phyloP scores from a whole-genome alignment of 2,329 filamentous ascomycete species.

The Botrytis deweyae region DNA sequence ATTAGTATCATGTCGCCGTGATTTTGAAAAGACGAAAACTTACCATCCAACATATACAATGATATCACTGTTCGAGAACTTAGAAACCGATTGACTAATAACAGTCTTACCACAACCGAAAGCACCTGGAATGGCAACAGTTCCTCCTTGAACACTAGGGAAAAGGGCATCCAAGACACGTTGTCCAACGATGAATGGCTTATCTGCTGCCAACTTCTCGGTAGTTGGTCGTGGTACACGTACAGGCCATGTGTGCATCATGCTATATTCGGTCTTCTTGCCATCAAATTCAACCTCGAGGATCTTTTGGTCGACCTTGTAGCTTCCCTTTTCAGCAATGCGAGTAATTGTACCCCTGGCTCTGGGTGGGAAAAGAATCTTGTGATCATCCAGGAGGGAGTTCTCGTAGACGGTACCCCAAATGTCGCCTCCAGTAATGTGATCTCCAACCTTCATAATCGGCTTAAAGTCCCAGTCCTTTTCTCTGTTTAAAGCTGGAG shows the following conservation, averaged over 20 bases:
- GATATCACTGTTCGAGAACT: constrained; percentile 99
- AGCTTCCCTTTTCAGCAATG: constrained; percentile 85
- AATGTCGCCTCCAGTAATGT: constrained; percentile 93
- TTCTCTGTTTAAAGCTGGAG: constrained; percentile 82
- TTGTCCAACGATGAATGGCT: constrained; percentile 94
- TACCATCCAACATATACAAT: constrained; percentile 88
- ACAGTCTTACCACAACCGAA: constrained; percentile 99
- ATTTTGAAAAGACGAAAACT: neutral
- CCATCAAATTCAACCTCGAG: constrained; percentile 97
- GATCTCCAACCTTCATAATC: constrained; percentile 88
- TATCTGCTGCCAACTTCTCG: constrained; percentile 86
- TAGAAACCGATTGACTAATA: constrained; percentile 97
- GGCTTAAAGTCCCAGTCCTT: constrained; percentile 98
- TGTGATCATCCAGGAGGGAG: constrained; percentile 89
- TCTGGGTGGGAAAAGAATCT: constrained; percentile 85
- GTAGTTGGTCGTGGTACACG: constrained; percentile 89
- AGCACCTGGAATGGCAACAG: constrained; percentile 95
- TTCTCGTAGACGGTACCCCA: constrained; percentile 97
- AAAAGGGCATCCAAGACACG: constrained; percentile 95
- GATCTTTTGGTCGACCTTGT: constrained; percentile 91
- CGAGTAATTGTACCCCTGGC: constrained; percentile 89
- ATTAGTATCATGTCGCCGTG: neutral
- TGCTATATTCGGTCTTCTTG: constrained; percentile 87
- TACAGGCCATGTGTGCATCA: constrained; percentile 99
- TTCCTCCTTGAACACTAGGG: constrained; percentile 94